phyloP scores from a whole-genome alignment of 331 rosid species.

The Pyracantha coccinea region DNA sequence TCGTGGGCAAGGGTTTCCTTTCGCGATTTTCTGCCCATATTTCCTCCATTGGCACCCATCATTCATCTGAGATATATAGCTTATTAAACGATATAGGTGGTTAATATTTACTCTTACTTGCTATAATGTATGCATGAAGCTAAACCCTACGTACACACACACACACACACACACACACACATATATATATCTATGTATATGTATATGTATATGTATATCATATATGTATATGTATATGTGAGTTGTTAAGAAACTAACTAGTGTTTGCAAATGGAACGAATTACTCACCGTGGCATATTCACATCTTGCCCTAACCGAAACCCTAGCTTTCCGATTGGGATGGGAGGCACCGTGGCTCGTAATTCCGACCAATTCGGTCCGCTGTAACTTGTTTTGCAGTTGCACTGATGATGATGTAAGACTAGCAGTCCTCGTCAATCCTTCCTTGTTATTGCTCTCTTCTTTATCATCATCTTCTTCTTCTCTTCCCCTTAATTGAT shows the following conservation, averaged over 20 bases:
- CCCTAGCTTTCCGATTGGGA: slow-evolving; percentile 87
- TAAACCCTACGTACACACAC: no score
- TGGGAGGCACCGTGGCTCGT: slow-evolving; percentile 33
- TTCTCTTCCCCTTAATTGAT: neutral
- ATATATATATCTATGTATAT: no score
- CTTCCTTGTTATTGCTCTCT: slow-evolving; percentile 4
- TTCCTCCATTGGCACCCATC: slow-evolving; percentile 99
- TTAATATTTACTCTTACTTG: neutral
- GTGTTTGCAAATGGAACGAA: neutral
- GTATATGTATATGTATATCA: no score
- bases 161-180: no score
- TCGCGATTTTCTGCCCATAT: slow-evolving; percentile 89
- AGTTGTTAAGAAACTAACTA: neutral
- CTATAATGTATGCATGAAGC: neutral
- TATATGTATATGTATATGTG: no score
- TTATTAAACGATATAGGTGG: no score
- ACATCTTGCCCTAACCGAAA: slow-evolving; percentile 94
- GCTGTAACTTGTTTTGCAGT: slow-evolving; percentile 42
- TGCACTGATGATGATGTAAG: neutral
- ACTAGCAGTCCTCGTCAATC: slow-evolving; percentile 10
- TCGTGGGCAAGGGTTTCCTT: slow-evolving; percentile 95
- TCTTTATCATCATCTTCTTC: slow-evolving; percentile 24
- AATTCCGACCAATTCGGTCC: slow-evolving; percentile 28
- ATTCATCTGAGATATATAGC: slow-evolving; percentile 40
- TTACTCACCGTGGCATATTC: slow-evolving; percentile 74